Evolutionary conservation across 768 basidiomycete species (phyloP).

Genomic region (Tylopilus sp.): DNA sequence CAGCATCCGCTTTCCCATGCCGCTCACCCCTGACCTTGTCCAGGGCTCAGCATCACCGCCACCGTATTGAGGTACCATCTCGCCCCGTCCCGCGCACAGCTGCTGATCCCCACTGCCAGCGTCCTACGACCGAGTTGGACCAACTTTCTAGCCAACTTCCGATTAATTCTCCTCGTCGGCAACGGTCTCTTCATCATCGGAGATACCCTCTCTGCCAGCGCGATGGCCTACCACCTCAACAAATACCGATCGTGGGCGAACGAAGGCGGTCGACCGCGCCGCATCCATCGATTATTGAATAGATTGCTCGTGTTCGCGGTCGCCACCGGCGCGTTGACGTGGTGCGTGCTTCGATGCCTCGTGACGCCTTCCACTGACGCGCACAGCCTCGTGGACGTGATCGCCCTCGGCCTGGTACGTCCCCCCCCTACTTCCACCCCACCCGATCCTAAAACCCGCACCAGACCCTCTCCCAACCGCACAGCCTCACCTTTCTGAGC

Average conservation of each 20-base stretch:
- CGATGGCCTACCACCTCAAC: slow-evolving; percentile 23
- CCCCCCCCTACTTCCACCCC: too few species aligned
- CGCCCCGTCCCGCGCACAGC: not conserved
- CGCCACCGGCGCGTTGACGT: slow-evolving; percentile 25
- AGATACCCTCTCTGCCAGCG: slow-evolving; percentile 18
- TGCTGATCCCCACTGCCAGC: slow-evolving; percentile 4
- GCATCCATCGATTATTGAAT: slow-evolving; percentile 21
- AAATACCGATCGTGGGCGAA: slow-evolving; percentile 12
- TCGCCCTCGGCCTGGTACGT: slow-evolving; percentile 25
- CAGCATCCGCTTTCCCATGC: not conserved
- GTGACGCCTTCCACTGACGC: not conserved
- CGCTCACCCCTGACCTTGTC: not conserved
- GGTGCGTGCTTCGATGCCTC: slow-evolving; percentile 13
- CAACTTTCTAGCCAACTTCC: not conserved
- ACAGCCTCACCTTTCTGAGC: slow-evolving; percentile 18
- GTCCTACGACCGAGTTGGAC: slow-evolving; percentile 8
- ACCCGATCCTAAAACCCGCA: not conserved
- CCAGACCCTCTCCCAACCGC: slow-evolving; percentile 21
- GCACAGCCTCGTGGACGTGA: slow-evolving; percentile 22
- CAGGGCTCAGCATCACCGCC: slow-evolving; percentile 17
- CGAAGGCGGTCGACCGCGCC: not conserved
- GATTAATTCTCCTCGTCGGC: slow-evolving; percentile 14
- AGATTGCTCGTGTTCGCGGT: slow-evolving; percentile 23
- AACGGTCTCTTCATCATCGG: slow-evolving; percentile 26
- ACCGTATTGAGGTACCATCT: slow-evolving; percentile 16